Percentiles rank a stretch among this genome's conserved stretches.
phyloP scores from a whole-genome alignment of 768 basidiomycete species.

The Dacryopinax primogenitus region DNA sequence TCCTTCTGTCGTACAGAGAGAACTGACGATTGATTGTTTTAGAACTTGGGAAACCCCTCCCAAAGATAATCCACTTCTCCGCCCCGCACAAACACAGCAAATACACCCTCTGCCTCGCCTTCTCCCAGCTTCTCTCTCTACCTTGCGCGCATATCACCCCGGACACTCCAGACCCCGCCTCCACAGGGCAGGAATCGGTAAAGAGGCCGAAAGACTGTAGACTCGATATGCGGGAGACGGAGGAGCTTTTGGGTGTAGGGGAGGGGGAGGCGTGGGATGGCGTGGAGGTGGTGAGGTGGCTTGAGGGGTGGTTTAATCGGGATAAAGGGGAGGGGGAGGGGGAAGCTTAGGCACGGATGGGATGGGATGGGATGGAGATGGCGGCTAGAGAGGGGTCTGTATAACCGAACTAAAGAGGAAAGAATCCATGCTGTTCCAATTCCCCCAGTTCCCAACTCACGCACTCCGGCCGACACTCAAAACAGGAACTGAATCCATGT shows the following conservation, averaged over 20 bases:
- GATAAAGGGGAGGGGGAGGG: too few species aligned
- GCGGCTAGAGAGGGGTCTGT: too few species aligned
- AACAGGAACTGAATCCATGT: too few species aligned
- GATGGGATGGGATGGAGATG: too few species aligned
- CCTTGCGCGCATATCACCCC: slow-evolving; percentile 56
- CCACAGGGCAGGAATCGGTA: slow-evolving; percentile 45
- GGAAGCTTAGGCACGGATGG: too few species aligned
- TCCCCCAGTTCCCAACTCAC: too few species aligned
- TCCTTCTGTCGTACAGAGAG: neutral
- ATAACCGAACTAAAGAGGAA: too few species aligned
- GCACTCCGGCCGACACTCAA: too few species aligned
- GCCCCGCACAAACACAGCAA: slow-evolving; percentile 75
- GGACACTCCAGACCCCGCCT: slow-evolving; percentile 44
- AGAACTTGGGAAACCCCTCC: slow-evolving; percentile 37
- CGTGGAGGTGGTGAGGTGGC: slow-evolving; percentile 26
- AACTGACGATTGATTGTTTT: neutral
- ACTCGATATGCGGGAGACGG: slow-evolving; percentile 63
- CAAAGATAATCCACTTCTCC: slow-evolving; percentile 75
- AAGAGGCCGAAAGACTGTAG: slow-evolving; percentile 69
- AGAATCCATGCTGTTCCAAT: too few species aligned
- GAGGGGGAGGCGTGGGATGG: slow-evolving; percentile 46
- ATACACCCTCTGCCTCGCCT: slow-evolving; percentile 78
- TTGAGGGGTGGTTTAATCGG: slow-evolving; percentile 75
- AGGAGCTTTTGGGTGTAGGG: slow-evolving; percentile 42
- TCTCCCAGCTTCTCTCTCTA: slow-evolving; percentile 54